Evolutionary conservation across 2,329 filamentous ascomycete genomes (phyloP), one percentile per base, ranked within the genome.

Genomic region (Fusarium sp.): DNA sequence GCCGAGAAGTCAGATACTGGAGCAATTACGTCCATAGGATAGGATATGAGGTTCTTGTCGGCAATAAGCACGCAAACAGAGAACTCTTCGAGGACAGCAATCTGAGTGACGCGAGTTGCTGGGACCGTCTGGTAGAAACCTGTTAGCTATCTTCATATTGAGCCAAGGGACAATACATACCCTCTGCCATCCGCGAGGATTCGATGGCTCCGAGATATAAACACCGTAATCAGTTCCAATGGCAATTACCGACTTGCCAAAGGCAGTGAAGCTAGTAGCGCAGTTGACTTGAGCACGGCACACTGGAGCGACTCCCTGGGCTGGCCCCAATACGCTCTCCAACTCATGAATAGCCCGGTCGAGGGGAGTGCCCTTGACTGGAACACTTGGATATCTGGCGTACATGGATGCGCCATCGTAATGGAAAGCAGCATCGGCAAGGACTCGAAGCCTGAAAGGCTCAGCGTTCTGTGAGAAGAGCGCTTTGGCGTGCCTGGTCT

Each of bases 151-250:
- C 7, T 32, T 43, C 51, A 36, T 46, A 47, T 17, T 10, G 14
- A 42, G n/a, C 20, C 20, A 24, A 11, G 50, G 10, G n/a, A 1
- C 43, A 7, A 5, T 17, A 82, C 88, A 83, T 84, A 96, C 94
- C 82, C 92, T 91, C 61, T 84, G 88, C 96, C 96, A 99, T 14
- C 93, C 94, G 73, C 96, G 88, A 58, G 96, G 93, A 75, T 98
- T 95, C 50, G 91, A 89, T 51, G 93, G 89, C 69, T 97, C 93
- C 5, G 95, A 92, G 46, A 97, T 91, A 76, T 89, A 99, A 6
- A 99, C 93, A 30, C 96, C 96, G 77, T 92, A 94, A 75, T 99
- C 96, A 2, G 96, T 99, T 42, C 96, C 96, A 56, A 99, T 91
- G 12, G 95, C 96, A 70, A 97, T 90, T 85, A 97, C 92, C 45